These are phyloP conservation scores for Ceratobasidium sp. DNA, from an alignment of 1,284 basidiomycete species.

Conservation along the genomic window DNA sequence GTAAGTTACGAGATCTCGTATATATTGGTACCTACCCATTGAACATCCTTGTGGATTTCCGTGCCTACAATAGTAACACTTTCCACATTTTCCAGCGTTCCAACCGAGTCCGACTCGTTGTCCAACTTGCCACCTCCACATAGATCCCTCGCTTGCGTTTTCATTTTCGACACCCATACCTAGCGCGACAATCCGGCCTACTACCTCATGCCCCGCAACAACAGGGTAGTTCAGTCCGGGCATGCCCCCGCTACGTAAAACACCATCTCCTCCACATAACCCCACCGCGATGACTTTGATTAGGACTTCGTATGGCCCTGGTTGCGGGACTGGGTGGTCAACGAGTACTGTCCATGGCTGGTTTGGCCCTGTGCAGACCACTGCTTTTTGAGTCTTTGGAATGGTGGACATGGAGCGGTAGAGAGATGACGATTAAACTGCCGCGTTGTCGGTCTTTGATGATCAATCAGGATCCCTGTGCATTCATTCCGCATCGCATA, in stretches of 20 bases:
- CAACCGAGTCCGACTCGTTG: slow-evolving; percentile 38
- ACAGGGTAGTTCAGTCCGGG: slow-evolving; percentile 35
- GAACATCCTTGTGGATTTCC: slow-evolving; percentile 40
- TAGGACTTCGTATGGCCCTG: slow-evolving; percentile 30
- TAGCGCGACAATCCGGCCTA: slow-evolving; percentile 29
- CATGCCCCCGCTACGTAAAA: slow-evolving; percentile 22
- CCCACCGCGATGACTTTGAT: slow-evolving; percentile 42
- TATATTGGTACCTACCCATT: slow-evolving; percentile 18
- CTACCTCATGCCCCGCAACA: slow-evolving; percentile 36
- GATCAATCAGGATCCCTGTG: slow-evolving; percentile 12
- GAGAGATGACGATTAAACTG: background rate
- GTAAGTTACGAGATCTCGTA: background rate
- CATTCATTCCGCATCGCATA: background rate
- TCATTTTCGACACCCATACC: background rate
- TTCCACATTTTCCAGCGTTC: slow-evolving; percentile 39
- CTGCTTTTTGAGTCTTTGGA: slow-evolving; percentile 37
- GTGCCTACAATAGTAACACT: slow-evolving; percentile 33
- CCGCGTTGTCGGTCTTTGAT: slow-evolving; percentile 5
- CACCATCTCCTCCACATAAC: slow-evolving; percentile 39
- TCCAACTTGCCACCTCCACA: slow-evolving; percentile 34
- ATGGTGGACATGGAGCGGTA: background rate
- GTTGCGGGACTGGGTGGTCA: slow-evolving; percentile 9
- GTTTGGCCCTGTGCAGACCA: slow-evolving; percentile 33
- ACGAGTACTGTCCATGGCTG: slow-evolving; percentile 28
- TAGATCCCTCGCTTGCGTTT: slow-evolving; percentile 5